Evolutionary conservation across 352 stramenopile species (phyloP).

Genomic region (Phytophthora sp.): DNA sequence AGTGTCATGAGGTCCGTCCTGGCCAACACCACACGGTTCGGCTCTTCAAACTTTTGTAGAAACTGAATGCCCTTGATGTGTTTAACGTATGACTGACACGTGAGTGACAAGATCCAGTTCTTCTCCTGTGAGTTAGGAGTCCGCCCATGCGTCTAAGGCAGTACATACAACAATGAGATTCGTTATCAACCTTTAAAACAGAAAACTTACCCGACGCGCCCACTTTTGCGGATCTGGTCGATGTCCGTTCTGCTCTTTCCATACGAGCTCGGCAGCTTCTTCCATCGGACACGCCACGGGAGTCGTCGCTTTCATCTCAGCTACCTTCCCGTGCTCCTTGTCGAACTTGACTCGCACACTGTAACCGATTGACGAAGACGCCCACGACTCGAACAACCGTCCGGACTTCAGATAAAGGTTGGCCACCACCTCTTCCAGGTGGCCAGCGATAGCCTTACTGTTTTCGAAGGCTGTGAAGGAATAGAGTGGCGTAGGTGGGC

Average conservation of each 20-base stretch:
- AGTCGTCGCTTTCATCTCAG: constrained; percentile 26
- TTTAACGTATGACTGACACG: constrained; percentile 12
- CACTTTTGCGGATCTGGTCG: constrained; percentile 29
- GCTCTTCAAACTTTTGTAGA: constrained; percentile 29
- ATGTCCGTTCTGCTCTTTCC: constrained; percentile 19
- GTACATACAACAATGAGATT: background rate
- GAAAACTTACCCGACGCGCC: constrained; percentile 15
- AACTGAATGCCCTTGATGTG: constrained; percentile 26
- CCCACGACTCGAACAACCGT: background rate
- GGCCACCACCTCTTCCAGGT: constrained; percentile 11
- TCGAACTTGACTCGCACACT: constrained; percentile 8
- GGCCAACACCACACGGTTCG: constrained; percentile 33
- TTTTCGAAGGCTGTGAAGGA: constrained; percentile 21
- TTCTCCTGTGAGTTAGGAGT: constrained; percentile 26
- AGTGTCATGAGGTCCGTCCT: constrained; percentile 30
- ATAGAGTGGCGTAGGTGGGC: background rate
- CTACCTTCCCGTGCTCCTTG: constrained; percentile 3
- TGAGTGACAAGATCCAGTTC: constrained; percentile 23
- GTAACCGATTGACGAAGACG: constrained; percentile 1
- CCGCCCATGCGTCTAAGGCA: background rate
- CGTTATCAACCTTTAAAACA: background rate
- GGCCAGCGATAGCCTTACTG: constrained; percentile 15
- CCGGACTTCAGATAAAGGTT: constrained; percentile 14
- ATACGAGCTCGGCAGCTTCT: constrained; percentile 7
- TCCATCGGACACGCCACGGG: constrained; percentile 19